phyloP scores from a whole-genome alignment of 257 asterid species.

The Anisodus acutangulus region DNA sequence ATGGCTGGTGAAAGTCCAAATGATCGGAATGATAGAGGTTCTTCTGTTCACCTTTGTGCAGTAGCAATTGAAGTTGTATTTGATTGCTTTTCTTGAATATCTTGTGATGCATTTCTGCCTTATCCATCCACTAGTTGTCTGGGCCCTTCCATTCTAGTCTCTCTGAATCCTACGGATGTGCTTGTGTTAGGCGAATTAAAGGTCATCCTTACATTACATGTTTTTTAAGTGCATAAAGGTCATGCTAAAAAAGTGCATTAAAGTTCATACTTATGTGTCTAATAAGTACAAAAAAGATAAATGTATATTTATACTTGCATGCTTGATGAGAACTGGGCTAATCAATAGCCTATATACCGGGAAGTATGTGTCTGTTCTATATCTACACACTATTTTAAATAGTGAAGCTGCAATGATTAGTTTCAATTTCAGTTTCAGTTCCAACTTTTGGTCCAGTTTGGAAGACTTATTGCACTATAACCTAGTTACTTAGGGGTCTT shows the following conservation, averaged over 20 bases:
- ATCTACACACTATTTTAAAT: background rate
- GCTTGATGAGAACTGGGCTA: background rate
- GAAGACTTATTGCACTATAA: slow-evolving; percentile 1
- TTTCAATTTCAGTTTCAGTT: background rate
- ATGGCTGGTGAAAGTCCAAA: slow-evolving; percentile 88
- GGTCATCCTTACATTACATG: background rate
- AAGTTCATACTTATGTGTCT: background rate
- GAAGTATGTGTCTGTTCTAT: background rate
- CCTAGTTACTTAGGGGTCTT: background rate
- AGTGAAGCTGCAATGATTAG: background rate
- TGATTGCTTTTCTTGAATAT: background rate
- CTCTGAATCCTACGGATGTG: background rate
- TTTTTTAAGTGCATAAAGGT: background rate
- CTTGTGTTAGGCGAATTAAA: background rate
- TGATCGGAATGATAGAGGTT: slow-evolving; percentile 98
- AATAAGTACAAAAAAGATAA: background rate
- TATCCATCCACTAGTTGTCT: background rate
- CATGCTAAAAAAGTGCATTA: background rate
- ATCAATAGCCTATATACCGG: background rate
- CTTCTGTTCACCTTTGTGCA: slow-evolving; percentile 34
- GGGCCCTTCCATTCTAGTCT: background rate
- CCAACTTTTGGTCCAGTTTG: background rate
- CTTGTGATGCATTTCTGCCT: background rate
- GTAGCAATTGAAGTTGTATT: background rate
- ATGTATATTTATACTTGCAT: background rate